A percentile compares a stretch with the other conserved stretches of the same genome.
Conservation (phyloP, 1,139 yeast genomes). For the Hyphopichia khmerensis region DNA sequence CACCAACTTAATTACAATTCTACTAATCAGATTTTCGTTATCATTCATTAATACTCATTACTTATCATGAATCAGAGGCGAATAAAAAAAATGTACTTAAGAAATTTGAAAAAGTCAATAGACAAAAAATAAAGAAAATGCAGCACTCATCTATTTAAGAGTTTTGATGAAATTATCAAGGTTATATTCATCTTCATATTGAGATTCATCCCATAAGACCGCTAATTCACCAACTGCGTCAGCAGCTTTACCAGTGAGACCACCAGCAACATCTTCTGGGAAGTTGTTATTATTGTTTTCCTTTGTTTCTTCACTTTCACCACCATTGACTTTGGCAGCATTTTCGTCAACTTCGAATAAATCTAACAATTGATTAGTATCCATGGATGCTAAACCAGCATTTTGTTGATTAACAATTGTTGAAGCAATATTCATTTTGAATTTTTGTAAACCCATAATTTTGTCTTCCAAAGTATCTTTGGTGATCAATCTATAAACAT, state of each 20-base stretch:
- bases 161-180: constrained; percentile 89
- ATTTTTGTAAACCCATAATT: constrained; percentile 97
- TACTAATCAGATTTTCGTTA: too few species aligned
- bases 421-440: constrained; percentile 96
- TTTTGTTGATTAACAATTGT: constrained; percentile 96
- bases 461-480: constrained; percentile 93
- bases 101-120: background rate
- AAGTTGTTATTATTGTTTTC: constrained; percentile 25
- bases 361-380: constrained; percentile 89
- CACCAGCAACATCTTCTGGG: constrained; percentile 58
- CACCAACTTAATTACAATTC: too few species aligned
- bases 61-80: background rate
- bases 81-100: background rate
- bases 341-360: constrained; percentile 75
- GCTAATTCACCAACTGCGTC: constrained; percentile 83
- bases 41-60: too few species aligned
- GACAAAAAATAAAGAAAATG: background rate
- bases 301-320: constrained; percentile 21
- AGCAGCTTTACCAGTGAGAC: constrained; percentile 63
- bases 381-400: constrained; percentile 93
- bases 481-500: constrained; percentile 90
- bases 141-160: constrained; percentile 34
- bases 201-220: constrained; percentile 96
- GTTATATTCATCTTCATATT: constrained; percentile 94
- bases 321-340: constrained; percentile 34